phyloP scores from a whole-genome alignment of 75 land plant species.

The Pinus albicaulis region DNA sequence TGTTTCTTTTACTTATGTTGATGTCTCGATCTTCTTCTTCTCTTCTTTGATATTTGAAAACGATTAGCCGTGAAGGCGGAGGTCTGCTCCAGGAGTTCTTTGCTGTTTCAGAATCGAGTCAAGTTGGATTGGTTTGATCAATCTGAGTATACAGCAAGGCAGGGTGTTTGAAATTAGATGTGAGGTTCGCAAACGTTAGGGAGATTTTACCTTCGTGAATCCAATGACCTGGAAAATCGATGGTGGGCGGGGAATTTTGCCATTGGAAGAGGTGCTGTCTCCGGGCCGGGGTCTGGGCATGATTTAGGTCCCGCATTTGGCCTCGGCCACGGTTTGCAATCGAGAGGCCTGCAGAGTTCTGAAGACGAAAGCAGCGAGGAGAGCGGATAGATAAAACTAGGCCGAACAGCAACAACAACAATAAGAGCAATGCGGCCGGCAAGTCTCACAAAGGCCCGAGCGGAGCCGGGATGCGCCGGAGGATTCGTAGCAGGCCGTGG shows the following conservation, averaged over 20 bases:
- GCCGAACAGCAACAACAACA: too few relatives aligned
- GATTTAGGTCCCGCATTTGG: not conserved
- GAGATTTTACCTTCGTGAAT: not conserved
- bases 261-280: conserved; percentile 22
- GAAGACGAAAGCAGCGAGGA: not conserved
- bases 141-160: not conserved
- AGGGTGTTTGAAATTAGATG: not conserved
- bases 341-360: conserved; percentile 12
- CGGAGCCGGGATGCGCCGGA: too few relatives aligned
- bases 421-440: too few relatives aligned
- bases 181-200: not conserved
- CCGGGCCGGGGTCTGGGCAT: conserved; percentile 15
- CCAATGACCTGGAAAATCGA: conserved; percentile 22
- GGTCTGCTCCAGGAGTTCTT: not conserved
- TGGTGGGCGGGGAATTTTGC: conserved; percentile 50
- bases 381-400: too few relatives aligned
- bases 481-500: too few relatives aligned
- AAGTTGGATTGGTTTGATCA: not conserved
- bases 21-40: not conserved
- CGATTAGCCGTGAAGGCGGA: not conserved
- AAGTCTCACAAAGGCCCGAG: too few relatives aligned
- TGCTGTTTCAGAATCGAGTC: not conserved
- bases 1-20: not conserved
- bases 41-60: not conserved
- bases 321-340: not conserved